A percentile compares a stretch with the other conserved stretches of the same genome.
phyloP scores from a whole-genome alignment of 192 early-diverging fungal genomes.

The Coemansia sp. region DNA sequence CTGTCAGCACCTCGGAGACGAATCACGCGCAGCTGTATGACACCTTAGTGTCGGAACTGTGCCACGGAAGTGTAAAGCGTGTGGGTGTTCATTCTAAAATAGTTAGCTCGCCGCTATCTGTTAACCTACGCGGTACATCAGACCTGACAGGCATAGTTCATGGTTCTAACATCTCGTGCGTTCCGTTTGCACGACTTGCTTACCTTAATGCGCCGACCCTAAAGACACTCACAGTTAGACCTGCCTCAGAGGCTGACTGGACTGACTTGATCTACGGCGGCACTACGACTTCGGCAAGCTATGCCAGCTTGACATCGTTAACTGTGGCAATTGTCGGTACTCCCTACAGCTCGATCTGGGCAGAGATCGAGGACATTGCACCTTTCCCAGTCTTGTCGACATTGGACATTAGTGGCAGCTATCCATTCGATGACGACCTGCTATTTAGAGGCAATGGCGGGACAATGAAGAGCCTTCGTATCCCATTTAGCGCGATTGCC shows the following conservation, averaged over 20 bases:
- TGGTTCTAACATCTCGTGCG: background rate
- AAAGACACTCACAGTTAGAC: background rate
- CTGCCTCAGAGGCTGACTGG: background rate
- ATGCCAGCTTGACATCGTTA: background rate
- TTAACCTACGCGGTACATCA: background rate
- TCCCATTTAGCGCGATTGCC: conserved; percentile 1
- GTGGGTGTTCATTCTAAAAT: background rate
- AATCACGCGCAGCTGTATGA: background rate
- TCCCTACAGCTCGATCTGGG: background rate
- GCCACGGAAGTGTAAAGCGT: background rate
- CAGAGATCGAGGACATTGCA: background rate
- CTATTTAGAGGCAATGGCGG: conserved; percentile 1
- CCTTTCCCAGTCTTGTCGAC: background rate
- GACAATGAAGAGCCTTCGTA: background rate
- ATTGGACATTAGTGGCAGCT: background rate
- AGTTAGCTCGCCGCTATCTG: background rate
- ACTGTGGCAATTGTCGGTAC: background rate
- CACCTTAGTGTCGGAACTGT: background rate
- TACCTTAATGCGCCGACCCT: background rate
- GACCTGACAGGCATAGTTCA: background rate
- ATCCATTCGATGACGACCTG: background rate
- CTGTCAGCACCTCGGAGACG: too few relatives aligned
- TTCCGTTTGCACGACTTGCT: background rate
- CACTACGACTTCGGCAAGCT: background rate
- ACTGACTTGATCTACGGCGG: background rate